Evolutionary conservation across 2,329 filamentous ascomycete genomes (phyloP), one percentile per base, ranked within the genome.

Genomic region (Colletotrichum noveboracense): DNA sequence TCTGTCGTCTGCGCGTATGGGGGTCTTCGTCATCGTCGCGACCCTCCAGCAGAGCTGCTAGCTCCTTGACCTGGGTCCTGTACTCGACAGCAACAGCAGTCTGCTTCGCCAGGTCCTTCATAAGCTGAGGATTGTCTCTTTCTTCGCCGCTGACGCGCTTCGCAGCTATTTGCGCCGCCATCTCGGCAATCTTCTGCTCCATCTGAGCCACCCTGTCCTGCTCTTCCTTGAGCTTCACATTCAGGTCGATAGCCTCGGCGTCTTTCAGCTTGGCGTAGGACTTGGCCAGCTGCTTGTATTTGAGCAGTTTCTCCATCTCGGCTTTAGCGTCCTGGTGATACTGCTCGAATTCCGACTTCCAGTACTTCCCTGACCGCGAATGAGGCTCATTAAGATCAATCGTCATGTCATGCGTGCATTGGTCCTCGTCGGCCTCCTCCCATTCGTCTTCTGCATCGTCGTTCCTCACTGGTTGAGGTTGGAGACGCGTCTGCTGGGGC

Each of bases 181-280:
- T 86, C 71, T 93, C 89, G 3, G 89, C 87, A 68, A 93, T 88
- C 79, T 88, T 89, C 75, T 88, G 87, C 81, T 96, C 94, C 86
- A 95, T 92, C 70, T 88, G 84, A 34, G 88, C 85, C 30, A 93
- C 91, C 80, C 90, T 93, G 77, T 90, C 88, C 78, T 93, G 92
- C 81, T 95, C 94, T 75, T 94, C 91, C 75, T 90, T 90, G 43
- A 96, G 88, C 79, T 92, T 91, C 75, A 92, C 90, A 26, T 89
- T 88, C 66, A 96, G 85, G 71, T 94, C 89, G 30, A 91, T 89
- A 26, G 93, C 93, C 82, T 96, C 93, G 21, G 88, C 87, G 80
- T 96, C 94, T 83, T 96, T 96, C 84, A 93, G 91, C 82, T 93
- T 93, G 58, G 94, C 94, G 81, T 93, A 96, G 71, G 92, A 93